phyloP scores from a whole-genome alignment of 108 stramenopile species.

The Discostella pseudostelligera region DNA sequence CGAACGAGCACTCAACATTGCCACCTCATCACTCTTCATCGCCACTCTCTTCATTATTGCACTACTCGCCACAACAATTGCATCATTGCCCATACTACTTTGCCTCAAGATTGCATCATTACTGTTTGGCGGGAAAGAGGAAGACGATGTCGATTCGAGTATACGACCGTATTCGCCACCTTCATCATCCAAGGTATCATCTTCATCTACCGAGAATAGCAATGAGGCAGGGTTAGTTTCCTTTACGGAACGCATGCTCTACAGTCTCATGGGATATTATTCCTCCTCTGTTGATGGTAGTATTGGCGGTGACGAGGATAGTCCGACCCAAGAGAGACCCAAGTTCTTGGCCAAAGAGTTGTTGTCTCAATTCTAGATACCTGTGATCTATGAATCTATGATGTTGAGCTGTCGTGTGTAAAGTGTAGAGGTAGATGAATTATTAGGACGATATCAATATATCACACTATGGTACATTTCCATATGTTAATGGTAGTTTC shows the following conservation, averaged over 20 bases:
- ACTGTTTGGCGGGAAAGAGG: not conserved
- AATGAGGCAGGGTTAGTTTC: too few species aligned
- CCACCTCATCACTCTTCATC: not conserved
- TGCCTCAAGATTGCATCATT: not conserved
- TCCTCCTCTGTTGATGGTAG: not conserved
- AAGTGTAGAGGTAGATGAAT: too few species aligned
- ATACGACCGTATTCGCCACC: constrained; percentile 5
- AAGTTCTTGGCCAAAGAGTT: too few species aligned
- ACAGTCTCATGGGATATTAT: not conserved
- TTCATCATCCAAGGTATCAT: not conserved
- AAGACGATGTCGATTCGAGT: constrained; percentile 12
- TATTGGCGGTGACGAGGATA: not conserved
- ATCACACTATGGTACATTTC: too few species aligned
- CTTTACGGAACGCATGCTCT: constrained; percentile 1
- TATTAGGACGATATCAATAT: too few species aligned
- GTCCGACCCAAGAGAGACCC: not conserved
- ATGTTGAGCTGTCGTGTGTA: too few species aligned
- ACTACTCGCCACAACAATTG: not conserved
- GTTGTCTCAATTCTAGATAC: too few species aligned
- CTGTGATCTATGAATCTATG: too few species aligned
- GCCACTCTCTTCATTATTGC: not conserved
- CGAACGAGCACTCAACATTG: constrained; percentile 2
- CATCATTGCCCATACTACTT: constrained; percentile 1
- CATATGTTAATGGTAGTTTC: too few species aligned
- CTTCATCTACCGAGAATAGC: too few species aligned